Percentiles rank a stretch among this genome's conserved stretches.
phyloP scores from a whole-genome alignment of 345 rosid genomes.

The Corchorus capsularis region DNA sequence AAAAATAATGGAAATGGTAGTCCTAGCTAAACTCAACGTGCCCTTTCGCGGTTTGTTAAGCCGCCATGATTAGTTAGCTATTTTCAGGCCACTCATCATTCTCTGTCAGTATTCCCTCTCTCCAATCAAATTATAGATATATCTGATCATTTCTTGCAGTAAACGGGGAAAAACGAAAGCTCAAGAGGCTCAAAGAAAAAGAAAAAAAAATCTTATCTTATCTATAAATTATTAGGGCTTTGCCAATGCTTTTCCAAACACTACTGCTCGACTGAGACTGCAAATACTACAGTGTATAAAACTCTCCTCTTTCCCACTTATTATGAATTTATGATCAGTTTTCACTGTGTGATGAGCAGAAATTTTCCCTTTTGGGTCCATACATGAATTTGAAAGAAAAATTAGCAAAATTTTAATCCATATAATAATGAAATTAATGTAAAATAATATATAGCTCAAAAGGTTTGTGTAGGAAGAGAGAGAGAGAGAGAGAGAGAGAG shows the following conservation, averaged over 20 bases:
- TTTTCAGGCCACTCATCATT: not conserved
- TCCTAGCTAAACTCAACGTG: not conserved
- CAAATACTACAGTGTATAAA: not conserved
- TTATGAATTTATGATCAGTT: not conserved
- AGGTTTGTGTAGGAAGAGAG: not conserved
- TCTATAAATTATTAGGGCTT: not conserved
- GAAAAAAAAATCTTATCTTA: not conserved
- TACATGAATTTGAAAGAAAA: not conserved
- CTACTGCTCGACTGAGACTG: not conserved
- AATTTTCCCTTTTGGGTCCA: not conserved
- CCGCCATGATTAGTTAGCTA: not conserved
- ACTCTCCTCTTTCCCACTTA: not conserved
- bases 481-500: not conserved
- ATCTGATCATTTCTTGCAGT: not conserved
- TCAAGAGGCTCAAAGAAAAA: too few relatives aligned
- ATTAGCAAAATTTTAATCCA: too few relatives aligned
- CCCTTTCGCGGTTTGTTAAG: conserved; percentile 12
- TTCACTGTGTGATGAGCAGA: not conserved
- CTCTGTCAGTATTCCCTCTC: not conserved
- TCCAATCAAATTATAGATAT: conserved; percentile 9
- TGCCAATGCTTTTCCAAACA: not conserved
- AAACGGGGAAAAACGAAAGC: not conserved
- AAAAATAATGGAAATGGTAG: not conserved
- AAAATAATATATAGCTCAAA: not conserved
- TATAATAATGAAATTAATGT: not conserved